phyloP scores from a whole-genome alignment of 2,329 filamentous ascomycete species.

The Fusarium devonianum region DNA sequence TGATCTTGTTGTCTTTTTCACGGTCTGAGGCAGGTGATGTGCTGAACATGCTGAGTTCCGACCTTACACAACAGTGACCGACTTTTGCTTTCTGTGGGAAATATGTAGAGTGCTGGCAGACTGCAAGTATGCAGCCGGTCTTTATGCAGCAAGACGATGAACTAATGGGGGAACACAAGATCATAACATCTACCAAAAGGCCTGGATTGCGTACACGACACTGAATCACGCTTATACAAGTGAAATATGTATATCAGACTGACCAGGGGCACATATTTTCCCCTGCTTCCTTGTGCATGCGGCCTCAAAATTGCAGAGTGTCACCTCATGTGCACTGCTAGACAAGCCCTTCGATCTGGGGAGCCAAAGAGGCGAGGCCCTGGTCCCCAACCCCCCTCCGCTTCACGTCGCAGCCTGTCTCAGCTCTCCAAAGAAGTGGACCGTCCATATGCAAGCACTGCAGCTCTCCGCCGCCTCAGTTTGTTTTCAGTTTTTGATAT shows the following conservation, averaged over 20 bases:
- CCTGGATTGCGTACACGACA: not conserved
- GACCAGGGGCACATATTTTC: not conserved
- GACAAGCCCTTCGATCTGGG: too few species aligned
- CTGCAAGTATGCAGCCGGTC: slow-evolving; percentile 5
- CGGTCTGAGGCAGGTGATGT: slow-evolving; percentile 10
- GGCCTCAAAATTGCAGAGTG: not conserved
- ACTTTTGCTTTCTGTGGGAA: slow-evolving; percentile 17
- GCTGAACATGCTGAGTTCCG: slow-evolving; percentile 6
- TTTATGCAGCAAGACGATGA: slow-evolving; percentile 15
- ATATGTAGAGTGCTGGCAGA: not conserved
- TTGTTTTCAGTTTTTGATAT: not conserved
- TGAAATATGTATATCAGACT: not conserved
- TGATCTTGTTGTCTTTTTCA: not conserved
- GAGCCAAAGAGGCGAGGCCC: too few species aligned
- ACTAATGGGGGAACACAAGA: slow-evolving; percentile 3
- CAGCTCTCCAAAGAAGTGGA: not conserved
- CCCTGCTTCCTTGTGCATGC: not conserved
- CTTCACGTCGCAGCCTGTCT: not conserved
- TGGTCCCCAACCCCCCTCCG: not conserved
- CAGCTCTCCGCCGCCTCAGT: slow-evolving; percentile 8
- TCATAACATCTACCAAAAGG: not conserved
- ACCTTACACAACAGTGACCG: slow-evolving; percentile 8
- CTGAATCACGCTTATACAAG: too few species aligned
- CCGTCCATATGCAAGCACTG: slow-evolving; percentile 6
- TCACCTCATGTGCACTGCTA: not conserved